These are phyloP conservation scores for Zoysia matrella DNA, from an alignment of 202 grass and related monocot species.

Conservation along the genomic window DNA sequence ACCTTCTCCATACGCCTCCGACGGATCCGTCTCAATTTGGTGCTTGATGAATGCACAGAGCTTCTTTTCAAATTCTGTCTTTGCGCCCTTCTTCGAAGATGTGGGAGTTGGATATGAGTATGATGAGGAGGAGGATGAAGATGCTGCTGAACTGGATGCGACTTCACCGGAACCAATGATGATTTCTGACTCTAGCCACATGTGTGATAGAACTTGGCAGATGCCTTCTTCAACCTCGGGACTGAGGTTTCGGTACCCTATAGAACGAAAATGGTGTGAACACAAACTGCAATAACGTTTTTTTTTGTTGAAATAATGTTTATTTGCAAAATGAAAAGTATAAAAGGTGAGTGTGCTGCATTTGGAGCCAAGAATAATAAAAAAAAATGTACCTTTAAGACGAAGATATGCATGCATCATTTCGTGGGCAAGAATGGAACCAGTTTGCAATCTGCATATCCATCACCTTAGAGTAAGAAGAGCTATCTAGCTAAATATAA, in stretches of 20 bases:
- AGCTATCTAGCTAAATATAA: conserved; percentile 13
- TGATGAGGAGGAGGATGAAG: conserved; percentile 37
- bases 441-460: conserved; percentile 63
- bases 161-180: conserved; percentile 48
- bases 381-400: conserved; percentile 70
- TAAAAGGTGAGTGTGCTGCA: background rate
- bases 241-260: conserved; percentile 70
- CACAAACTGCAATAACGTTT: background rate
- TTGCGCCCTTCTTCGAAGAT: conserved; percentile 71
- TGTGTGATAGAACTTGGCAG: conserved; percentile 80
- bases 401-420: conserved; percentile 98
- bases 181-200: conserved; percentile 94
- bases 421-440: conserved; percentile 87
- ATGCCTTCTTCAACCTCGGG: conserved; percentile 88
- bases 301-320: background rate
- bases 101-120: conserved; percentile 41
- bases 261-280: conserved; percentile 7
- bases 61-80: conserved; percentile 67
- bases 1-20: conserved; percentile 63
- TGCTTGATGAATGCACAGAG: conserved; percentile 81
- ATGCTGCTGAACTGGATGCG: conserved; percentile 38
- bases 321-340: background rate
- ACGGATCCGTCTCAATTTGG: conserved; percentile 78
- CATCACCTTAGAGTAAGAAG: conserved; percentile 28
- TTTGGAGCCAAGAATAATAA: background rate